A percentile compares a stretch with the other conserved stretches of the same genome.
phyloP scores from a whole-genome alignment of 2,329 filamentous ascomycete species.

The Tolypocladium endophyticum region DNA sequence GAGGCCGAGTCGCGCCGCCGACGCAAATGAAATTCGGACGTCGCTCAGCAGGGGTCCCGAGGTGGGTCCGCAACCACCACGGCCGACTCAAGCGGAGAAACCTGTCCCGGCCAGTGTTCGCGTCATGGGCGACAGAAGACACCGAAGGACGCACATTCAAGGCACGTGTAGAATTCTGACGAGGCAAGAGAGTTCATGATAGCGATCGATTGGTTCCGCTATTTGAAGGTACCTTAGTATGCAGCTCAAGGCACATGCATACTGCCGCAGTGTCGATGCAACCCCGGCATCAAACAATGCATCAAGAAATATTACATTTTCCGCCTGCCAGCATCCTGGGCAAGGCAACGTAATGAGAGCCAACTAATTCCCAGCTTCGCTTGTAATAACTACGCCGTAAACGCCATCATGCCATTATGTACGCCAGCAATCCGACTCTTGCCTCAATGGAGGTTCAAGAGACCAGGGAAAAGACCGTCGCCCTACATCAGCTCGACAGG shows the following conservation, averaged over 20 bases:
- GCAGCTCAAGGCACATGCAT: neutral
- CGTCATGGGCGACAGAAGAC: neutral
- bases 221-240: neutral
- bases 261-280: neutral
- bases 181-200: neutral
- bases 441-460: neutral
- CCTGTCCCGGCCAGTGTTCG: neutral
- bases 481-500: constrained; percentile 52
- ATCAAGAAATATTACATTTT: neutral
- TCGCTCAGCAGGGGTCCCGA: neutral
- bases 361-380: neutral
- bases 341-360: neutral
- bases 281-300: neutral
- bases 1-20: neutral
- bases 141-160: neutral
- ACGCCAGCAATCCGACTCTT: neutral
- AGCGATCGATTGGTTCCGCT: neutral
- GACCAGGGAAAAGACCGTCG: neutral
- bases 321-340: neutral
- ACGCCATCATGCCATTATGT: neutral
- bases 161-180: neutral
- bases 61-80: neutral
- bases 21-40: neutral
- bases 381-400: neutral
- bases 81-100: neutral